Evolutionary conservation across 148 eudicot species (phyloP).

Genomic region (Rhododendron simsii): DNA sequence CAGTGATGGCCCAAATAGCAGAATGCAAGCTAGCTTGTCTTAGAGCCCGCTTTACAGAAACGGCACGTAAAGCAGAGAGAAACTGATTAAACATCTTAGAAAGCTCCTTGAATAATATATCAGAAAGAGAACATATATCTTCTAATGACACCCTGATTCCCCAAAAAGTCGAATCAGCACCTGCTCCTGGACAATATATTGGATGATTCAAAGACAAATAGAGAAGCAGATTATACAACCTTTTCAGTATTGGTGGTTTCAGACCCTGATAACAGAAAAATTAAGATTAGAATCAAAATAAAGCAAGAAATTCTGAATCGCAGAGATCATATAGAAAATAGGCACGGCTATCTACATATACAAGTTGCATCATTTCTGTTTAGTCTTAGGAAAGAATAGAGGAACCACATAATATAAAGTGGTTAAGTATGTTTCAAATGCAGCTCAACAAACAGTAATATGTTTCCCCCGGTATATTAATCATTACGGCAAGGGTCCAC

Average conservation of each 20-base stretch:
- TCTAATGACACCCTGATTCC: conserved; percentile 25
- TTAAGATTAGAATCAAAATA: not conserved
- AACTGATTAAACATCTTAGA: conserved; percentile 30
- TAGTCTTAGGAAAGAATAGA: not conserved
- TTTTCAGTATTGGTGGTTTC: conserved; percentile 38
- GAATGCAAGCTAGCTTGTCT: conserved; percentile 14
- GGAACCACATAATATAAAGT: not conserved
- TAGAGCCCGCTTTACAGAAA: conserved; percentile 17
- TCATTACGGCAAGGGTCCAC: not conserved
- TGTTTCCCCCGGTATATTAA: not conserved
- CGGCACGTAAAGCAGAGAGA: conserved; percentile 13
- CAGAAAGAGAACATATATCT: conserved; percentile 33
- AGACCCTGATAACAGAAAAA: conserved; percentile 28
- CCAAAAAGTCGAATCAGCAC: conserved; percentile 9
- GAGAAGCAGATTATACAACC: conserved; percentile 37
- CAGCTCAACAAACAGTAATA: not conserved
- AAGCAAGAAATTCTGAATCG: not conserved
- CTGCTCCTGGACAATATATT: conserved; percentile 15
- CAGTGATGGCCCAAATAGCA: conserved; percentile 19
- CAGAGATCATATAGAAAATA: not conserved
- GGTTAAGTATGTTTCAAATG: not conserved
- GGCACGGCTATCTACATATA: not conserved
- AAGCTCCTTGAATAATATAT: conserved; percentile 38
- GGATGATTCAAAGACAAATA: conserved; percentile 24
- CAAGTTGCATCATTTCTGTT: not conserved